Base-by-base conservation (phyloP, 495 filamentous ascomycete species). In the Penicillium verhagenii region DNA sequence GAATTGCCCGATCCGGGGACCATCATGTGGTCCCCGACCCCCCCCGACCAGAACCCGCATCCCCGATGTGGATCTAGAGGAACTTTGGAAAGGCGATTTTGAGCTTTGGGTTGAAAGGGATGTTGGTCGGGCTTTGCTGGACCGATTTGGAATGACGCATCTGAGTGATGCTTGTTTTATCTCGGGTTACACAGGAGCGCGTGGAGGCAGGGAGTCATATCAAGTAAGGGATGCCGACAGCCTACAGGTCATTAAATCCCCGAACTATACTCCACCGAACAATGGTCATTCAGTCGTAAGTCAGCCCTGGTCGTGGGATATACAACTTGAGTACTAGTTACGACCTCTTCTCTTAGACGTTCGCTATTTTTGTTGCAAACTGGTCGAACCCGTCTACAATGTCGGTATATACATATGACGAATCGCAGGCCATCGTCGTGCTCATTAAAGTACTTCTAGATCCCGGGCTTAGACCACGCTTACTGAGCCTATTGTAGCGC, bases 1-100 rank as follows among this genome's bases (percentile, higher is more conserved):
- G 26, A 16, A 47, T 26, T 47, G 13, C 26, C 45, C 25, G 29
- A 20, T 48, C 20, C 25, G 45, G 45, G 45, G 45, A 48, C 45
- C 45, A 48, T 10, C 2, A 1, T 9, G 8, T 48, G 45, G 45
- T 48, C 45, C 45, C 45, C 45, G 45, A 48, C 14, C 9, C 18
- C 39, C 37, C 18, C n/a, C 39, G 39, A 28, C 6, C 26, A 28
- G 33, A 35, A n/a, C 23, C 42, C 23, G 23, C 21, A 25, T 45
- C 42, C 42, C 42, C 42, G 42, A 45, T 25, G 42, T 45, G 42
- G 42, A 45, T 45, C 42, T 25, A 13, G 6, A 35, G 14, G 16
- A n/a, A n/a, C n/a, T n/a, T n/a, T n/a, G 16, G 33, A 13, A 2
- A 6, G 33, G 33, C 14, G 10, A 9, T 9, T 35, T 35, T 13